Conservation (phyloP, 495 filamentous ascomycete species). For the Baudoinia panamericana region DNA sequence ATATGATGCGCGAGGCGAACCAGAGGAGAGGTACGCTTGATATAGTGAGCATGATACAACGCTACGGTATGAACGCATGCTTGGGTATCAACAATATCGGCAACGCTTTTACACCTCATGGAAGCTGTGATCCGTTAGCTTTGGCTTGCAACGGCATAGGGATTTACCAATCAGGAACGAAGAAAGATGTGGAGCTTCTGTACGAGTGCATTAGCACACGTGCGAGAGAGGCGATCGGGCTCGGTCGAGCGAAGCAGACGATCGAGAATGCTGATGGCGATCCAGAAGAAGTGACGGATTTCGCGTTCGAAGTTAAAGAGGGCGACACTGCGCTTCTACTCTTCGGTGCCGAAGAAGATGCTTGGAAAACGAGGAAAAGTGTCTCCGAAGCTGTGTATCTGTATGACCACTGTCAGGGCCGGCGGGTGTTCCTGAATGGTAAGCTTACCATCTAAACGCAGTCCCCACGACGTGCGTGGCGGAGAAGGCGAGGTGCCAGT, state of each 20-base stretch:
- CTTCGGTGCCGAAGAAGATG: slow-evolving; percentile 19
- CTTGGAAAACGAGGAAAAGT: slow-evolving; percentile 25
- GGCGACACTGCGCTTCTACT: slow-evolving; percentile 16
- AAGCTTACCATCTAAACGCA: no score
- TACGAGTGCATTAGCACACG: slow-evolving; percentile 35
- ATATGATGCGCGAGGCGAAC: slow-evolving; percentile 46
- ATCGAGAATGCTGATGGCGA: background rate
- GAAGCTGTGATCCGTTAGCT: slow-evolving; percentile 53
- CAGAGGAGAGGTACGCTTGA: slow-evolving; percentile 43
- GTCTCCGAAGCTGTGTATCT: slow-evolving; percentile 26
- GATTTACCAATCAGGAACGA: slow-evolving; percentile 54
- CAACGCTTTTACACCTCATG: slow-evolving; percentile 66
- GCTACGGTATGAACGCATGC: slow-evolving; percentile 45
- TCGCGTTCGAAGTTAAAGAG: background rate
- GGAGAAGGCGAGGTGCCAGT: no score
- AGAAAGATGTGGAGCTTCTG: slow-evolving; percentile 43
- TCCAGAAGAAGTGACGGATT: background rate
- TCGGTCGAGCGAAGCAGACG: background rate
- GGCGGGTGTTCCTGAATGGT: background rate
- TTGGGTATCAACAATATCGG: slow-evolving; percentile 67
- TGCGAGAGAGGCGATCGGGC: slow-evolving; percentile 17
- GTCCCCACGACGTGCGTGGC: no score
- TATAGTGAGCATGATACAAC: slow-evolving; percentile 48
- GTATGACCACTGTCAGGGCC: slow-evolving; percentile 12
- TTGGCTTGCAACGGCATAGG: slow-evolving; percentile 53